These are phyloP conservation scores for Ophiosphaerella korrae DNA, from an alignment of 2,329 filamentous ascomycete species.

Conservation along the genomic window DNA sequence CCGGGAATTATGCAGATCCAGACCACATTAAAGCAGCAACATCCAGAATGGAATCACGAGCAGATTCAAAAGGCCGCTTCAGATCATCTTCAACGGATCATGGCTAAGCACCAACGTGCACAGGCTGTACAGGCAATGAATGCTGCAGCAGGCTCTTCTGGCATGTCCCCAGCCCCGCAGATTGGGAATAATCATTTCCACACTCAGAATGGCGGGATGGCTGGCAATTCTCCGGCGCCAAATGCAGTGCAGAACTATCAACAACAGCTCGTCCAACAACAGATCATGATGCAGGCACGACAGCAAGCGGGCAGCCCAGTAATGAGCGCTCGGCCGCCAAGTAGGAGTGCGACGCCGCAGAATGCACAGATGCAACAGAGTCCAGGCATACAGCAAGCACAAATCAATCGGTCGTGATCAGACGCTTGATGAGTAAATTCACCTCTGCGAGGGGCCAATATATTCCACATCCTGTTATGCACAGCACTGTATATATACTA, in stretches of 20 bases:
- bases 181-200: slow-evolving; percentile 43
- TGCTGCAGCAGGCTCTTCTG: slow-evolving; percentile 42
- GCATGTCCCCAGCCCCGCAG: slow-evolving; percentile 38
- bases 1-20: slow-evolving; percentile 41
- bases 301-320: slow-evolving; percentile 41
- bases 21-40: slow-evolving; percentile 38
- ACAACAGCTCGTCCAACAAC: slow-evolving; percentile 45
- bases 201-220: slow-evolving; percentile 36
- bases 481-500: slow-evolving; percentile 35
- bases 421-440: slow-evolving; percentile 5
- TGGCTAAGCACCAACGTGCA: slow-evolving; percentile 41
- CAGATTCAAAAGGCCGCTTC: slow-evolving; percentile 42
- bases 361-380: slow-evolving; percentile 44
- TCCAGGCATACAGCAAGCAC: slow-evolving; percentile 41
- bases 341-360: slow-evolving; percentile 47
- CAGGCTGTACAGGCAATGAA: slow-evolving; percentile 46
- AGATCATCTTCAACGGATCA: slow-evolving; percentile 39
- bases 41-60: slow-evolving; percentile 44
- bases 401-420: slow-evolving; percentile 27
- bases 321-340: slow-evolving; percentile 38
- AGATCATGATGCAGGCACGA: slow-evolving; percentile 43
- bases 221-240: slow-evolving; percentile 33
- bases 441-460: slow-evolving; percentile 23
- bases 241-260: slow-evolving; percentile 46
- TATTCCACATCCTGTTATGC: slow-evolving; percentile 19